Percentiles rank a stretch among this genome's conserved stretches.
Evolutionary conservation across 164 flowering plant species (phyloP).

Genomic region (Protea cynaroides): DNA sequence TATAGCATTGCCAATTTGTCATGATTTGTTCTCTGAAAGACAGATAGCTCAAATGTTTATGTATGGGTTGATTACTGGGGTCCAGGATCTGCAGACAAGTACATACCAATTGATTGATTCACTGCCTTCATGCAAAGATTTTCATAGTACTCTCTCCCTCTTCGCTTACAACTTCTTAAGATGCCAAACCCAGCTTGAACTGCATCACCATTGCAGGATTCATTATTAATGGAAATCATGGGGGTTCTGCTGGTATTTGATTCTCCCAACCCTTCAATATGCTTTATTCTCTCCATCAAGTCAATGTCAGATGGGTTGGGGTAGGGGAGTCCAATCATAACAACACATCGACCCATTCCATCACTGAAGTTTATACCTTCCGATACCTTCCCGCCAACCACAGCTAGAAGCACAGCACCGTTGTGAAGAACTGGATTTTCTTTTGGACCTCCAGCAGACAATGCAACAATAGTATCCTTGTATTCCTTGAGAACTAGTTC

Average conservation of each 20-base stretch:
- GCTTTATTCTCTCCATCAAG: slow-evolving; percentile 80
- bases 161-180: slow-evolving; percentile 67
- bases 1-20: not conserved
- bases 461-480: slow-evolving; percentile 51
- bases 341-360: slow-evolving; percentile 92
- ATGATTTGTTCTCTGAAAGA: not conserved
- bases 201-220: slow-evolving; percentile 26
- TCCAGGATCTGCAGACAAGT: not conserved
- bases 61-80: too few species aligned
- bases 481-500: slow-evolving; percentile 73
- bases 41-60: not conserved
- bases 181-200: slow-evolving; percentile 59
- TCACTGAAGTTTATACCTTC: slow-evolving; percentile 98
- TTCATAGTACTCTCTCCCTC: slow-evolving; percentile 93
- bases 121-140: slow-evolving; percentile 99
- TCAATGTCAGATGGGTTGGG: slow-evolving; percentile 89
- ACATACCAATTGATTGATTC: slow-evolving; percentile 90
- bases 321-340: slow-evolving; percentile 97
- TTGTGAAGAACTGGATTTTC: slow-evolving; percentile 28
- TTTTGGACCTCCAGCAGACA: slow-evolving; percentile 19
- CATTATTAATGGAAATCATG: slow-evolving; percentile 10
- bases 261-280: slow-evolving; percentile 66
- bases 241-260: slow-evolving; percentile 12
- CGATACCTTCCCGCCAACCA: slow-evolving; percentile 96
- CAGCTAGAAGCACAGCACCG: slow-evolving; percentile 86